These are phyloP conservation scores for Backusella liffmaniae DNA, from an alignment of 192 early-diverging fungal species.

Conservation along the genomic window DNA sequence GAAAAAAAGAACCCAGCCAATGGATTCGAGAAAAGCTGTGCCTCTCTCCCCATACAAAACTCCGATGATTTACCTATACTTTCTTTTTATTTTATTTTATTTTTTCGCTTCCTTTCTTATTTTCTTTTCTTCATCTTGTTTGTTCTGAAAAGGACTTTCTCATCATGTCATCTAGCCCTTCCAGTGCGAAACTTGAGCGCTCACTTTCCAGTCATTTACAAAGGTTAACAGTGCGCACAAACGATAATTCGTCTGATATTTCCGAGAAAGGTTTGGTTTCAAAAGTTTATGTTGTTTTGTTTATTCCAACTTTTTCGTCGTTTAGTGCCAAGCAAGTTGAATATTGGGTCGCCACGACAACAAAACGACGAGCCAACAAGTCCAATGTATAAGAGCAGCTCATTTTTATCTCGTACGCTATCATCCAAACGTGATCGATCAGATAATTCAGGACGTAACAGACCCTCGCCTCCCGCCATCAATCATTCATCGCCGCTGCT, in stretches of 20 bases:
- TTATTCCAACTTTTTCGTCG: neutral
- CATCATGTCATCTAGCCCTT: slow-evolving; percentile 4
- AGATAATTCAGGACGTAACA: slow-evolving; percentile 15
- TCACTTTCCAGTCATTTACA: slow-evolving; percentile 32
- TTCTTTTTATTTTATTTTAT: neutral
- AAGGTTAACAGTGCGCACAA: slow-evolving; percentile 11
- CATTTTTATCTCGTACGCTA: slow-evolving; percentile 27
- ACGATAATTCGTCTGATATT: slow-evolving; percentile 10
- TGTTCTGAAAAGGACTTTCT: neutral
- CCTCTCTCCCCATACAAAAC: neutral
- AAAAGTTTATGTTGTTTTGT: neutral
- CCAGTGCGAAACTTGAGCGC: slow-evolving; percentile 18
- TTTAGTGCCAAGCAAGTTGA: neutral
- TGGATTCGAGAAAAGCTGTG: neutral
- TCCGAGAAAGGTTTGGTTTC: slow-evolving; percentile 11
- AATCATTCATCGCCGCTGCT: slow-evolving; percentile 8
- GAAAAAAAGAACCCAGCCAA: neutral
- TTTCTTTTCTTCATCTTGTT: slow-evolving; percentile 3
- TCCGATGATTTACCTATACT: neutral
- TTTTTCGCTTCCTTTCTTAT: neutral
- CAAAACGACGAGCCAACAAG: neutral
- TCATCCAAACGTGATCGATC: slow-evolving; percentile 26
- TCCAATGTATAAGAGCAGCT: neutral
- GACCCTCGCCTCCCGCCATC: slow-evolving; percentile 13
- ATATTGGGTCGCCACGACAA: neutral